phyloP scores from a whole-genome alignment of 768 basidiomycete species.

The Grammothele lineata region DNA sequence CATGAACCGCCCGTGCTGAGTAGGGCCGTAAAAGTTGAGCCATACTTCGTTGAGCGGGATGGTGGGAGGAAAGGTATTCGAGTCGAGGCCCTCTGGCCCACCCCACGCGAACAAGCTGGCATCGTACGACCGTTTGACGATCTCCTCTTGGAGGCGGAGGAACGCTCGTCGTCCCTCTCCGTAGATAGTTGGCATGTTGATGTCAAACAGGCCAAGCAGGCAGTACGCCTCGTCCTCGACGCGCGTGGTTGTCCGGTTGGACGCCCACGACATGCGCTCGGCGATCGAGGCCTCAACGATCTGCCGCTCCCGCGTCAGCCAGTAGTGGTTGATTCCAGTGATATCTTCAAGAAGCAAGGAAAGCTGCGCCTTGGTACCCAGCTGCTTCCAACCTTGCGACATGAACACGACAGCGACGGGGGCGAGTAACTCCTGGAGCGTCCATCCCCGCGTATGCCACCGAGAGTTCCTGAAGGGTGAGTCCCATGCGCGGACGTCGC shows the following conservation, averaged over 20 bases:
- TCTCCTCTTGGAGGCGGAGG: conserved; percentile 3
- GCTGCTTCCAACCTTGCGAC: background rate
- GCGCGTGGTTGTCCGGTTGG: background rate
- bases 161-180: conserved; percentile 3
- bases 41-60: too few relatives aligned
- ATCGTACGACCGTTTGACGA: conserved; percentile 2
- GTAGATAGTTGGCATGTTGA: conserved; percentile 3
- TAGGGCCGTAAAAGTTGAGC: too few relatives aligned
- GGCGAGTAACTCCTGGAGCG: background rate
- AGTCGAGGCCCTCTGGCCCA: background rate
- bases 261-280: conserved; percentile 8
- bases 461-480: background rate
- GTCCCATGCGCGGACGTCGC: background rate
- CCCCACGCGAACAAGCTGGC: conserved; percentile 6
- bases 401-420: background rate
- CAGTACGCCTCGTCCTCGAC: conserved; percentile 10
- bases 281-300: background rate
- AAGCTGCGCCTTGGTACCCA: background rate
- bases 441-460: background rate
- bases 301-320: background rate
- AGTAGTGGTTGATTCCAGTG: background rate
- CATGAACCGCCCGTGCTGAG: too few relatives aligned
- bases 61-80: too few relatives aligned
- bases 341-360: background rate
- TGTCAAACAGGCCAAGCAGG: conserved; percentile 6